Percentiles rank a stretch among this genome's conserved stretches.
These are phyloP conservation scores for Brachypodium distachyon DNA, from an alignment of 202 grass and related monocot species.

Conservation along the genomic window DNA sequence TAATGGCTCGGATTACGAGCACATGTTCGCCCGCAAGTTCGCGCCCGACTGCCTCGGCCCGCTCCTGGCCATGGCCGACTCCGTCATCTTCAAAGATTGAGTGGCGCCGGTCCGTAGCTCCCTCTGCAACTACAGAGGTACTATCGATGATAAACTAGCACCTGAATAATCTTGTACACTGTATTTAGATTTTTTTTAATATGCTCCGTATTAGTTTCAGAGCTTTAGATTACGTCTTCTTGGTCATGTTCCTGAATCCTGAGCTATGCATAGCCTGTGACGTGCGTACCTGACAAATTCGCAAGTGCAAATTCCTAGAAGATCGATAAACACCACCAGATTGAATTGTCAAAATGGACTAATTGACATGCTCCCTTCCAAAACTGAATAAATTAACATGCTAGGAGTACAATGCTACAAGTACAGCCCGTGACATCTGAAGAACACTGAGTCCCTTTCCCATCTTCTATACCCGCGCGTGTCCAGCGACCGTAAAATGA, in stretches of 20 bases:
- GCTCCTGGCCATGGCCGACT: conserved; percentile 54
- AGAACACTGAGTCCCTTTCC: background rate
- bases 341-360: background rate
- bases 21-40: conserved; percentile 92
- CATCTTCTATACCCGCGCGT: background rate
- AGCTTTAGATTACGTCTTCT: background rate
- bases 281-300: too few species aligned
- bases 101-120: background rate
- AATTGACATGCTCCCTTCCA: too few species aligned
- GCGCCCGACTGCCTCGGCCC: conserved; percentile 52
- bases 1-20: conserved; percentile 10
- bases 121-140: conserved; percentile 1
- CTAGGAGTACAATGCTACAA: too few species aligned
- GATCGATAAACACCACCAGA: background rate
- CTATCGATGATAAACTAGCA: background rate
- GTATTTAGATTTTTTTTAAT: too few species aligned
- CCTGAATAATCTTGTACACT: too few species aligned
- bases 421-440: background rate
- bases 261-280: background rate
- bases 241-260: background rate
- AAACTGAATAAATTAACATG: too few species aligned
- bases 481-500: background rate
- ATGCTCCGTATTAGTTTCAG: too few species aligned
- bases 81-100: conserved; percentile 62
- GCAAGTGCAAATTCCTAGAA: background rate